Conservation (phyloP, 2,329 filamentous ascomycete genomes). For the Onygenales sp. region DNA sequence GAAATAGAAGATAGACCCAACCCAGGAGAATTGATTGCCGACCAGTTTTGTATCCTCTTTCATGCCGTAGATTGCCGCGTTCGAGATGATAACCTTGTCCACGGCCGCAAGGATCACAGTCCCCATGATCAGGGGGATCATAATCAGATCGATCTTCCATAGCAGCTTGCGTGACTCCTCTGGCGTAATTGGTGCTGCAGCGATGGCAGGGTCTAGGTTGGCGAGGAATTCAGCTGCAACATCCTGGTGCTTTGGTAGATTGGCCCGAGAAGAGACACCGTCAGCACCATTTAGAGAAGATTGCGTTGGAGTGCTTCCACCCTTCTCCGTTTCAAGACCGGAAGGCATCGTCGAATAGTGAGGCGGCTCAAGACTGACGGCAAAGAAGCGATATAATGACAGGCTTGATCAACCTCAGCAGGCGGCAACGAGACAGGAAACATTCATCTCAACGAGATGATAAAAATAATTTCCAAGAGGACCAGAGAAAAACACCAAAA, state of each 20-base stretch:
- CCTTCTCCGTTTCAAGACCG: not conserved
- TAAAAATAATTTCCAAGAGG: too few species aligned
- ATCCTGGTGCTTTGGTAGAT: not conserved
- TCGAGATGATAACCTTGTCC: constrained; percentile 24
- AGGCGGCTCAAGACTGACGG: not conserved
- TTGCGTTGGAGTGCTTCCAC: not conserved
- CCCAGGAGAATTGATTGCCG: constrained; percentile 7
- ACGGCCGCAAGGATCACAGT: constrained; percentile 17
- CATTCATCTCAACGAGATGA: too few species aligned
- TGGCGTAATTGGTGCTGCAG: constrained; percentile 15
- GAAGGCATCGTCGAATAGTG: not conserved
- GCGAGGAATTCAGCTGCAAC: constrained; percentile 8
- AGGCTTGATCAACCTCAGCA: too few species aligned
- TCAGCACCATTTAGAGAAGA: not conserved
- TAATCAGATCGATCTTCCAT: constrained; percentile 19
- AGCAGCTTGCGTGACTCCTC: constrained; percentile 16
- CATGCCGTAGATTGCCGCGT: constrained; percentile 16
- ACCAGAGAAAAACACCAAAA: too few species aligned
- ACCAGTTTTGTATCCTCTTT: not conserved
- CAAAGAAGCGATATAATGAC: not conserved
- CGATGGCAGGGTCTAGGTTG: constrained; percentile 15
- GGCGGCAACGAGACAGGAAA: too few species aligned
- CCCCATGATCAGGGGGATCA: constrained; percentile 17
- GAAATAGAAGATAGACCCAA: constrained; percentile 40
- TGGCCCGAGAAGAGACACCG: not conserved